phyloP scores from a whole-genome alignment of 164 flowering plant genomes.

The Euptelea pleiosperma region DNA sequence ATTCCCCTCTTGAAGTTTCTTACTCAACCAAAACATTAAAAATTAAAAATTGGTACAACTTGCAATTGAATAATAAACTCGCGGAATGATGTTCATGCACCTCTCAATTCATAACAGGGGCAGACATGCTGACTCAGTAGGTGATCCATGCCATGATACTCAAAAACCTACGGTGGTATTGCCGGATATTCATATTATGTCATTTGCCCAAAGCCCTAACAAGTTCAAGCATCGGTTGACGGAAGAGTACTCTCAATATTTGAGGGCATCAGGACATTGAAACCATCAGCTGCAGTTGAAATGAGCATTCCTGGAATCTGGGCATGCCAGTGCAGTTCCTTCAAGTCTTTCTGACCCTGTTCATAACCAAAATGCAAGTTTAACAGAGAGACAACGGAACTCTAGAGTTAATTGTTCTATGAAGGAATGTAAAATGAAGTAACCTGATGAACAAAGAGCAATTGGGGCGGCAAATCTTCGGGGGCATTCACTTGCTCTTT shows the following conservation, averaged over 20 bases:
- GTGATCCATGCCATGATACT: too few relatives aligned
- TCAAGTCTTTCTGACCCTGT: conserved; percentile 97
- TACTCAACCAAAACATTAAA: too few relatives aligned
- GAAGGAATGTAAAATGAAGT: not conserved
- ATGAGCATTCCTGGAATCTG: conserved; percentile 95
- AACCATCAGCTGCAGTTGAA: conserved; percentile 93
- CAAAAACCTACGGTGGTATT: too few relatives aligned
- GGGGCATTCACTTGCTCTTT: conserved; percentile 77
- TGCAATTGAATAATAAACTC: too few relatives aligned
- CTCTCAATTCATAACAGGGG: too few relatives aligned
- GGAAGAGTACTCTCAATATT: conserved; percentile 73
- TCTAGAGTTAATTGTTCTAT: not conserved
- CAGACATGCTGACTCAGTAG: too few relatives aligned
- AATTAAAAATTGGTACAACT: too few relatives aligned
- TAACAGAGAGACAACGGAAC: not conserved
- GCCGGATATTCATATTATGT: too few relatives aligned
- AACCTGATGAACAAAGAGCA: conserved; percentile 96
- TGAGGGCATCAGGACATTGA: conserved; percentile 86
- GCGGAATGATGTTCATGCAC: too few relatives aligned
- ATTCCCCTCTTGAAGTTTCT: too few relatives aligned
- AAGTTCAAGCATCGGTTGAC: conserved; percentile 28
- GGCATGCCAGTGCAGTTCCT: conserved; percentile 94
- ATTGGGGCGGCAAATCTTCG: conserved; percentile 85
- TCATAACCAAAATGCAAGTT: not conserved
- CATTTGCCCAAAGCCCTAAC: not conserved